These are phyloP conservation scores for Plasmopara viticola DNA, from an alignment of 352 stramenopile genomes.

Conservation along the genomic window DNA sequence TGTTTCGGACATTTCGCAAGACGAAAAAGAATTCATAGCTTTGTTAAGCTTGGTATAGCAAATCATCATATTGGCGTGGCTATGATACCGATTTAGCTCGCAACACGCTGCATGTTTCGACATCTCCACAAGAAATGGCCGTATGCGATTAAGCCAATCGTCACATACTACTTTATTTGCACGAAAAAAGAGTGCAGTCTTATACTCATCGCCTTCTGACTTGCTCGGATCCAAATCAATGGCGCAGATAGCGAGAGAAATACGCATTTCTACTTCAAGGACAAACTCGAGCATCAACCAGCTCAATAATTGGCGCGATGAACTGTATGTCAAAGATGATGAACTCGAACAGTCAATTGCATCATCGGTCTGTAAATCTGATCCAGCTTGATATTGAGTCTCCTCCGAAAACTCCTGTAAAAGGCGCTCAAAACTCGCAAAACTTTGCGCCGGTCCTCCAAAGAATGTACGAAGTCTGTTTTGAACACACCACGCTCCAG, in stretches of 20 bases:
- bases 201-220: conserved; percentile 39
- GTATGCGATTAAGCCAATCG: conserved; percentile 63
- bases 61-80: conserved; percentile 29
- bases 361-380: conserved; percentile 2
- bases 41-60: conserved; percentile 35
- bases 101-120: conserved; percentile 20
- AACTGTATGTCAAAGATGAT: background rate
- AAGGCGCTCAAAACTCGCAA: conserved; percentile 67
- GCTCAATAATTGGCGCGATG: conserved; percentile 19
- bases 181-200: conserved; percentile 47
- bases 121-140: conserved; percentile 43
- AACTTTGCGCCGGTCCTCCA: conserved; percentile 64
- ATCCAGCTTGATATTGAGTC: conserved; percentile 4
- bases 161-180: conserved; percentile 65
- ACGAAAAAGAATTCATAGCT: conserved; percentile 18
- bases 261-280: conserved; percentile 38
- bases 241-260: conserved; percentile 26
- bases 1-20: conserved; percentile 12
- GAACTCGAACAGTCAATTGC: background rate
- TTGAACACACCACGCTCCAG: conserved; percentile 62
- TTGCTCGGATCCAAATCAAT: conserved; percentile 18
- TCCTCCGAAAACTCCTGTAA: conserved; percentile 34
- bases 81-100: conserved; percentile 39
- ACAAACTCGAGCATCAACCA: conserved; percentile 55
- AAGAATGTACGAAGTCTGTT: conserved; percentile 71